Conservation (phyloP, 163 green algal genomes). For the Smithsoniella earleae region DNA sequence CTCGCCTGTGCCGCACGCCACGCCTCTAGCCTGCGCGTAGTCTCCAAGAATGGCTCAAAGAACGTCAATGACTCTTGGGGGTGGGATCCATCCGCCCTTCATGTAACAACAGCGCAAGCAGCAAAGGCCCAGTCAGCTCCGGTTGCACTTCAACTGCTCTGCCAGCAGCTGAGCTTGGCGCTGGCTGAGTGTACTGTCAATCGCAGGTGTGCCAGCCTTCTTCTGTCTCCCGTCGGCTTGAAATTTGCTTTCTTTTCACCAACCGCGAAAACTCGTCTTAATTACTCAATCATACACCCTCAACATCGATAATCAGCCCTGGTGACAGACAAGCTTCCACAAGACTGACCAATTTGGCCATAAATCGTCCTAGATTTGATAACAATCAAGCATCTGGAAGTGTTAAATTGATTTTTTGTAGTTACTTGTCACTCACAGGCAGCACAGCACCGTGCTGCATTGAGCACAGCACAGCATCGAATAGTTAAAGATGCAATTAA, state of each 20-base stretch:
- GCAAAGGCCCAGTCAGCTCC: background rate
- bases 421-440: no score
- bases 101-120: background rate
- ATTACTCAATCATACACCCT: background rate
- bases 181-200: background rate
- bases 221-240: background rate
- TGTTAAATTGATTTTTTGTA: no score
- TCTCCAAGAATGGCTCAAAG: background rate
- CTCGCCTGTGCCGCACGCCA: no score
- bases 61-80: background rate
- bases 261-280: background rate
- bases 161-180: slow-evolving; percentile 21
- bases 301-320: background rate
- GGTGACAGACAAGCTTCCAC: background rate
- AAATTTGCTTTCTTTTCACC: background rate
- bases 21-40: no score
- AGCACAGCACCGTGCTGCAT: no score
- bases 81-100: background rate
- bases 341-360: background rate
- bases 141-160: background rate
- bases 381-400: no score
- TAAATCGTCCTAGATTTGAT: background rate
- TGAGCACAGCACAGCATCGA: no score
- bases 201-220: background rate
- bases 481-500: no score